Evolutionary conservation across 192 early-diverging fungal species (phyloP).

Genomic region (Ramicandelaber brevisporus): DNA sequence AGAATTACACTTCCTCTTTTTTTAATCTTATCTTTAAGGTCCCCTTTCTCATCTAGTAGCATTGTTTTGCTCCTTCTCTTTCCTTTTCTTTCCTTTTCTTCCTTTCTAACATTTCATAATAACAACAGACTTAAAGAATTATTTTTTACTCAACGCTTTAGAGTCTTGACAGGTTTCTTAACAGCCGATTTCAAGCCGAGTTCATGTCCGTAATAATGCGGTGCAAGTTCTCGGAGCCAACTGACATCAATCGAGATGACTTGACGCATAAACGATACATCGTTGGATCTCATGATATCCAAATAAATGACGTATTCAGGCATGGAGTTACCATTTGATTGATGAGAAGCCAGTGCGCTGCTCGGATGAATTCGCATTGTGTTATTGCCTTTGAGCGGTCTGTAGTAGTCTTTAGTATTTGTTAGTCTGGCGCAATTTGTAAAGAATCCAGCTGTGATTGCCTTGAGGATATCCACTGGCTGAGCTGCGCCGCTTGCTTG

Average conservation of each 20-base stretch:
- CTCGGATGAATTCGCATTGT: constrained; percentile 85
- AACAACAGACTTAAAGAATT: too few relatives aligned
- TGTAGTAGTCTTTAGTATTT: constrained; percentile 72
- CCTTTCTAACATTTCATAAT: constrained; percentile 7
- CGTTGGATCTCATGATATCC: constrained; percentile 82
- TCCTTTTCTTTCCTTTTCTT: constrained; percentile 10
- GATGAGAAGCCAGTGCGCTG: constrained; percentile 46
- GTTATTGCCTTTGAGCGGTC: constrained; percentile 70
- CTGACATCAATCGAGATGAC: constrained; percentile 73
- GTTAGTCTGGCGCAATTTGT: constrained; percentile 72
- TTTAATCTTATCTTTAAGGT: too few relatives aligned
- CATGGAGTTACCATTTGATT: too few relatives aligned
- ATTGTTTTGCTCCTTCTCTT: too few relatives aligned
- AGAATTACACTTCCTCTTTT: too few relatives aligned
- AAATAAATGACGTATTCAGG: constrained; percentile 77
- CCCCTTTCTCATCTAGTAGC: too few relatives aligned
- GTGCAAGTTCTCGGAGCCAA: constrained; percentile 58
- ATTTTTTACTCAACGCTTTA: too few relatives aligned
- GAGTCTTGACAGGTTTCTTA: too few relatives aligned
- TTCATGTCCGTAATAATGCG: constrained; percentile 55
- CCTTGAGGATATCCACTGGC: constrained; percentile 83
- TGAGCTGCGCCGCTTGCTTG: constrained; percentile 65
- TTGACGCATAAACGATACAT: constrained; percentile 94
- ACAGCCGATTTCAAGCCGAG: too few relatives aligned
- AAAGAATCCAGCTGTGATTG: constrained; percentile 85